phyloP scores from a whole-genome alignment of 495 filamentous ascomycete species.

The Penicillium salamii region DNA sequence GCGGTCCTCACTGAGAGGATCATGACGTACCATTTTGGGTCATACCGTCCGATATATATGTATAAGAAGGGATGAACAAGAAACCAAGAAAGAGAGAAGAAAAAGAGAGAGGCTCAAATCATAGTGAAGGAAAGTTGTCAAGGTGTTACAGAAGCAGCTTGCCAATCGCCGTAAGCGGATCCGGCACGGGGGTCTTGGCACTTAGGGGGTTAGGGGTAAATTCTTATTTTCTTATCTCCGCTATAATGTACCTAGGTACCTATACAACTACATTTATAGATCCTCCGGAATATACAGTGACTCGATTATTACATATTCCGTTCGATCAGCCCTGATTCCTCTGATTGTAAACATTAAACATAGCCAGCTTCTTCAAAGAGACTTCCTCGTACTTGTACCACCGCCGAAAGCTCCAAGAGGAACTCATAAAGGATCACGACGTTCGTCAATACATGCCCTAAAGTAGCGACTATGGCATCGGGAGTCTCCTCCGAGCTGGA shows the following conservation, averaged over 20 bases:
- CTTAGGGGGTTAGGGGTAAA: neutral
- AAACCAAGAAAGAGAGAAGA: neutral
- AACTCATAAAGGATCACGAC: conserved; percentile 67
- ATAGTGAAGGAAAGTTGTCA: neutral
- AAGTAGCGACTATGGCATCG: conserved; percentile 45
- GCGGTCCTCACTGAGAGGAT: conserved; percentile 23
- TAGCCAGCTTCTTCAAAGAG: conserved; percentile 83
- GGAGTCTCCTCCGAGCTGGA: conserved; percentile 28
- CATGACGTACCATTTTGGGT: conserved; percentile 20
- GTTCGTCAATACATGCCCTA: conserved; percentile 83
- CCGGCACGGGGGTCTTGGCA: conserved; percentile 17
- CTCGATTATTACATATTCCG: too few relatives aligned
- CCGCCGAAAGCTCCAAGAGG: conserved; percentile 79
- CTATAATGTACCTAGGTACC: too few relatives aligned
- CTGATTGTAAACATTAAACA: conserved; percentile 9
- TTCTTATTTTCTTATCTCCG: neutral
- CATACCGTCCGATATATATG: conserved; percentile 21
- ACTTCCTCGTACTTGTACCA: conserved; percentile 81
- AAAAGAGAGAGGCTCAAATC: neutral
- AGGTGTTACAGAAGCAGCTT: neutral
- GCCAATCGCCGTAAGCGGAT: conserved; percentile 23
- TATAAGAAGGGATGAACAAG: neutral
- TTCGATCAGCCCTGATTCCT: too few relatives aligned
- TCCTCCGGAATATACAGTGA: too few relatives aligned
- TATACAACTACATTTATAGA: too few relatives aligned